Evolutionary conservation across 2,329 filamentous ascomycete species (phyloP).

Genomic region (Periconia macrospinosa): DNA sequence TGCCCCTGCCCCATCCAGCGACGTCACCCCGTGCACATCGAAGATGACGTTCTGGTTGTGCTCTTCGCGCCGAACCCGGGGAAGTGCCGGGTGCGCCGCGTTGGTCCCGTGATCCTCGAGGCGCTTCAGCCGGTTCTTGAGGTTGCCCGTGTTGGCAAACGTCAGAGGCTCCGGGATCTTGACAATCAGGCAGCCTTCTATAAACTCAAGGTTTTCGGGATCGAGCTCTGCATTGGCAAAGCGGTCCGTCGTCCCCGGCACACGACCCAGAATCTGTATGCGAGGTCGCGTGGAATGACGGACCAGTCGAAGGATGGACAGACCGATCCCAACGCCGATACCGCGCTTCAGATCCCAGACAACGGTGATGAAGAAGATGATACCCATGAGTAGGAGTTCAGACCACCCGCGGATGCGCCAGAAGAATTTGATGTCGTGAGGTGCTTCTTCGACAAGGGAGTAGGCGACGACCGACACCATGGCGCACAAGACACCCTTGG

Average conservation of each 20-base stretch:
- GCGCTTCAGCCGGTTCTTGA: slow-evolving; percentile 79
- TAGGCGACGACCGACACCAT: slow-evolving; percentile 97
- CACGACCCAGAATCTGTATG: slow-evolving; percentile 92
- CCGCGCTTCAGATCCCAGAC: slow-evolving; percentile 94
- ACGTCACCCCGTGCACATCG: slow-evolving; percentile 95
- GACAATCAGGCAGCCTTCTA: slow-evolving; percentile 91
- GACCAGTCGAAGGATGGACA: slow-evolving; percentile 88
- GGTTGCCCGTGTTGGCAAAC: slow-evolving; percentile 92
- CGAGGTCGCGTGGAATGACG: slow-evolving; percentile 87
- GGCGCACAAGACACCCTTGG: slow-evolving; percentile 91
- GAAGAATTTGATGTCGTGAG: slow-evolving; percentile 91
- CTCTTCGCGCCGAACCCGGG: slow-evolving; percentile 73
- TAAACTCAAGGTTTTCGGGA: slow-evolving; percentile 76
- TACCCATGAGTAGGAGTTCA: slow-evolving; percentile 81
- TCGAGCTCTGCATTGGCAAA: slow-evolving; percentile 84
- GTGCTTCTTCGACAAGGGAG: slow-evolving; percentile 92
- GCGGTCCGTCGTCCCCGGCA: slow-evolving; percentile 73
- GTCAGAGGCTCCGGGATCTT: slow-evolving; percentile 97
- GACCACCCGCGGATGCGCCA: slow-evolving; percentile 80
- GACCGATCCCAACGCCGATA: slow-evolving; percentile 89
- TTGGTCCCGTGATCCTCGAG: slow-evolving; percentile 90
- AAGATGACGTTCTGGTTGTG: slow-evolving; percentile 93
- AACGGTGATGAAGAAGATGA: slow-evolving; percentile 89
- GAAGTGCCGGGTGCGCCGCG: slow-evolving; percentile 82
- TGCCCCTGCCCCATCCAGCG: slow-evolving; percentile 87